phyloP scores from a whole-genome alignment of 257 asterid species.

The Fraxinus excelsior region DNA sequence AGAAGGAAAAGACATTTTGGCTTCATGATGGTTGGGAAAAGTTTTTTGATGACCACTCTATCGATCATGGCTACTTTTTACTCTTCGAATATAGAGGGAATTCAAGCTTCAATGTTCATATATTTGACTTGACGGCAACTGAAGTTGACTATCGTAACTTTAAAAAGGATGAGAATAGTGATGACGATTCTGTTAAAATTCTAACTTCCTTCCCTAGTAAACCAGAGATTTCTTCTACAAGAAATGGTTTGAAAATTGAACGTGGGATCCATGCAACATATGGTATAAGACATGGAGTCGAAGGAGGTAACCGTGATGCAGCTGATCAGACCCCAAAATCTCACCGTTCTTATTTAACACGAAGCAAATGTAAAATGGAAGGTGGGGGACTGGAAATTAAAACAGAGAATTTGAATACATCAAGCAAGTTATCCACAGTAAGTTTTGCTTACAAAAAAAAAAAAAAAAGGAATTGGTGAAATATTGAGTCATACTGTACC shows the following conservation, averaged over 20 bases:
- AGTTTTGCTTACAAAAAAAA: too few relatives aligned
- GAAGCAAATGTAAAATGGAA: not conserved
- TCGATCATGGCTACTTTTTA: not conserved
- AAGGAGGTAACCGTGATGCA: not conserved
- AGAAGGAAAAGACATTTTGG: not conserved
- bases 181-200: conserved; percentile 5
- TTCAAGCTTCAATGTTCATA: not conserved
- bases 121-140: not conserved
- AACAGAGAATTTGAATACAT: not conserved
- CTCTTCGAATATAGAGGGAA: not conserved
- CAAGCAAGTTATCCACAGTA: not conserved
- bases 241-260: not conserved
- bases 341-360: not conserved
- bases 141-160: not conserved
- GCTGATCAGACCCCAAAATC: not conserved
- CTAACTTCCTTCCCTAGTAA: not conserved
- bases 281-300: too few relatives aligned
- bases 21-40: not conserved
- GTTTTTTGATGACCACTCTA: not conserved
- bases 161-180: conserved; percentile 10
- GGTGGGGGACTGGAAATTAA: not conserved
- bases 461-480: not conserved
- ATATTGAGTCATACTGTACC: not conserved
- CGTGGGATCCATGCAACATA: too few relatives aligned
- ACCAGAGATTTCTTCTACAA: not conserved